Evolutionary conservation across 2,329 filamentous ascomycete genomes (phyloP).

Genomic region (Trichoderma arundinaceum): DNA sequence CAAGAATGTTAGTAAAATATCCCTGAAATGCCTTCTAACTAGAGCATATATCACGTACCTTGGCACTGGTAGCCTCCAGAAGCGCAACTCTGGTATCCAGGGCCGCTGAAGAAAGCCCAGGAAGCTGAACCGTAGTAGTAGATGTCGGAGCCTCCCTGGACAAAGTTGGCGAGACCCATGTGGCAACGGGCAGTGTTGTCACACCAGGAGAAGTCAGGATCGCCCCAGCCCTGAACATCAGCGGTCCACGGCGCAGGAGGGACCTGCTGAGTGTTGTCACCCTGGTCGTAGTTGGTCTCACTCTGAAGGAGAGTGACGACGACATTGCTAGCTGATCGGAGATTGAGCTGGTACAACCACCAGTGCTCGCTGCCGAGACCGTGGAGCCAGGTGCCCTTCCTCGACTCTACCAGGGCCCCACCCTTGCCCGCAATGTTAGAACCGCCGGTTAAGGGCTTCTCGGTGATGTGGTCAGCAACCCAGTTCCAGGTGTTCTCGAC

Average conservation of each 20-base stretch:
- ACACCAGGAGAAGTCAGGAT: slow-evolving; percentile 52
- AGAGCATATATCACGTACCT: slow-evolving; percentile 34
- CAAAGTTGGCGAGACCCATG: slow-evolving; percentile 51
- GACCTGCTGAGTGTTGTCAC: slow-evolving; percentile 44
- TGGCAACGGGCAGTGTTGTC: slow-evolving; percentile 44
- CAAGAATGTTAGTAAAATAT: background rate
- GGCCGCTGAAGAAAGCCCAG: slow-evolving; percentile 52
- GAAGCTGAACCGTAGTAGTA: slow-evolving; percentile 51
- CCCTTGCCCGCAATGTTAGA: slow-evolving; percentile 56
- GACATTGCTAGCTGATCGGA: slow-evolving; percentile 56
- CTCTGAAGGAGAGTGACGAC: slow-evolving; percentile 58
- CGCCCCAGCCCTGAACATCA: slow-evolving; percentile 46
- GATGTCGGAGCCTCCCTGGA: slow-evolving; percentile 50
- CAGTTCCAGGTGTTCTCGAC: slow-evolving; percentile 47
- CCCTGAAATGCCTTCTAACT: background rate
- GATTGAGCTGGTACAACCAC: slow-evolving; percentile 63
- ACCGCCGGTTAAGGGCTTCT: slow-evolving; percentile 55
- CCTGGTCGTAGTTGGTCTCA: slow-evolving; percentile 56
- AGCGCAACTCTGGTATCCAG: slow-evolving; percentile 46
- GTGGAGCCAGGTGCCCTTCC: slow-evolving; percentile 57
- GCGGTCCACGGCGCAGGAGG: slow-evolving; percentile 49
- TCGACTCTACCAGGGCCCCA: slow-evolving; percentile 55
- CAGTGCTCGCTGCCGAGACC: slow-evolving; percentile 59
- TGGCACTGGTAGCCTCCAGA: slow-evolving; percentile 42
- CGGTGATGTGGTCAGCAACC: slow-evolving; percentile 54